These are phyloP conservation scores for Ophiobolus disseminans DNA, from an alignment of 2,329 filamentous ascomycete species.

Conservation along the genomic window DNA sequence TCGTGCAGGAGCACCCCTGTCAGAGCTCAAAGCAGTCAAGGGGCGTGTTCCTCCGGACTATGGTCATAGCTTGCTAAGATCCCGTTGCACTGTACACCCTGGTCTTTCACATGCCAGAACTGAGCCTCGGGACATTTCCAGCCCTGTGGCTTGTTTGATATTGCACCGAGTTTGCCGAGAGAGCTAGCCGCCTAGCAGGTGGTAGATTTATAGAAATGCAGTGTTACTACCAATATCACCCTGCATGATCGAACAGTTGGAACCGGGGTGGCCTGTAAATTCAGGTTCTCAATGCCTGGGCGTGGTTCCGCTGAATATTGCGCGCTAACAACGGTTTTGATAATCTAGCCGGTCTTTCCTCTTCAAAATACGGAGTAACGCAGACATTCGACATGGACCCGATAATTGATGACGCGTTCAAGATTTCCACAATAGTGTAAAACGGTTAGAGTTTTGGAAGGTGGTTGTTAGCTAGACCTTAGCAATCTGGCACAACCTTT, in stretches of 20 bases:
- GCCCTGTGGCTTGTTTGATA: slow-evolving; percentile 13
- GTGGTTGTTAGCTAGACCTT: slow-evolving; percentile 6
- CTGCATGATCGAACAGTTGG: slow-evolving; percentile 1
- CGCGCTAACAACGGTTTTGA: too few relatives aligned
- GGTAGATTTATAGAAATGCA: slow-evolving; percentile 3
- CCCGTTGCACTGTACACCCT: slow-evolving; percentile 4
- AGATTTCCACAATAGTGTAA: slow-evolving; percentile 12
- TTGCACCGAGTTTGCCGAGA: slow-evolving; percentile 11
- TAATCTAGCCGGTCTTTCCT: too few relatives aligned
- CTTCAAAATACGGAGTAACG: too few relatives aligned
- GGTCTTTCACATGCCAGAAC: slow-evolving; percentile 10
- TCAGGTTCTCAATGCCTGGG: too few relatives aligned
- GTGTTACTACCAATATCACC: neutral
- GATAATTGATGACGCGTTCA: slow-evolving; percentile 9
- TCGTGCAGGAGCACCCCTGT: slow-evolving; percentile 3
- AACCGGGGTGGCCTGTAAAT: too few relatives aligned
- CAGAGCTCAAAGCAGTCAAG: slow-evolving; percentile 3
- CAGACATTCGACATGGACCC: too few relatives aligned
- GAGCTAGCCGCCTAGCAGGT: slow-evolving; percentile 5
- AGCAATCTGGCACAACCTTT: slow-evolving; percentile 3
- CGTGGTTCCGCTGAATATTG: too few relatives aligned
- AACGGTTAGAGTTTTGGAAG: slow-evolving; percentile 5
- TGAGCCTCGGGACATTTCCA: slow-evolving; percentile 25
- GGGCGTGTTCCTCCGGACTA: slow-evolving; percentile 13
- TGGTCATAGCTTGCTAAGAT: slow-evolving; percentile 5